Conservation (phyloP, 345 rosid species). For the Erucastrum elatum region DNA sequence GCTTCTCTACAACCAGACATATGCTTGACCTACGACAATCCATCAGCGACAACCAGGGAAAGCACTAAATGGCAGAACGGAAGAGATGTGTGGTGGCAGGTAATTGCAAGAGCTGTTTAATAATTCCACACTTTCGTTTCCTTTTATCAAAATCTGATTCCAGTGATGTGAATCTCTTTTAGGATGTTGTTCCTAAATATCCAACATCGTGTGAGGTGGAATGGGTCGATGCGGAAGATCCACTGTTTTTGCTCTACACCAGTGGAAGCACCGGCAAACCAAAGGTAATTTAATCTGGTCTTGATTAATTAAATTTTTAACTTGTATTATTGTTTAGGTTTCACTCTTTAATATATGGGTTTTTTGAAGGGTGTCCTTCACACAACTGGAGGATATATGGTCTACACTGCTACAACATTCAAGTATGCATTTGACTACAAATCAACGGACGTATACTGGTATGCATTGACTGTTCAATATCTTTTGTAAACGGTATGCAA, state of each 20-base stretch:
- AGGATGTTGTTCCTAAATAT: constrained; percentile 83
- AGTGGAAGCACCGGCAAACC: constrained; percentile 99
- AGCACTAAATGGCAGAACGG: constrained; percentile 81
- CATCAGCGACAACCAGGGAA: constrained; percentile 68
- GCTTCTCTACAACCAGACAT: constrained; percentile 43
- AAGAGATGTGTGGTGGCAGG: constrained; percentile 99
- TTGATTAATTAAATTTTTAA: too few species aligned
- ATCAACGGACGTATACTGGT: constrained; percentile 91
- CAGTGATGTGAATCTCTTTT: constrained; percentile 28
- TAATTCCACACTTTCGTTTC: not conserved
- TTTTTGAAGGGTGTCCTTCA: constrained; percentile 73
- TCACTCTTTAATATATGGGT: too few species aligned
- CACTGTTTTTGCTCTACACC: constrained; percentile 88
- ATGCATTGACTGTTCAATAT: constrained; percentile 18
- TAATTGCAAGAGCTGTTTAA: constrained; percentile 28
- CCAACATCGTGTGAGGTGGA: constrained; percentile 82
- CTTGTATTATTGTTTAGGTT: too few species aligned
- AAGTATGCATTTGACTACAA: constrained; percentile 97
- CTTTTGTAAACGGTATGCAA: constrained; percentile 8
- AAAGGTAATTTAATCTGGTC: constrained; percentile 22
- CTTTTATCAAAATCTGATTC: not conserved
- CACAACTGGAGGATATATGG: constrained; percentile 98
- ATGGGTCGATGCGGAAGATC: constrained; percentile 99
- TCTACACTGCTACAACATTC: constrained; percentile 92
- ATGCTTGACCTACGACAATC: constrained; percentile 80